Conservation (phyloP, 2,329 filamentous ascomycete species). For the Alternaria incomplexa region DNA sequence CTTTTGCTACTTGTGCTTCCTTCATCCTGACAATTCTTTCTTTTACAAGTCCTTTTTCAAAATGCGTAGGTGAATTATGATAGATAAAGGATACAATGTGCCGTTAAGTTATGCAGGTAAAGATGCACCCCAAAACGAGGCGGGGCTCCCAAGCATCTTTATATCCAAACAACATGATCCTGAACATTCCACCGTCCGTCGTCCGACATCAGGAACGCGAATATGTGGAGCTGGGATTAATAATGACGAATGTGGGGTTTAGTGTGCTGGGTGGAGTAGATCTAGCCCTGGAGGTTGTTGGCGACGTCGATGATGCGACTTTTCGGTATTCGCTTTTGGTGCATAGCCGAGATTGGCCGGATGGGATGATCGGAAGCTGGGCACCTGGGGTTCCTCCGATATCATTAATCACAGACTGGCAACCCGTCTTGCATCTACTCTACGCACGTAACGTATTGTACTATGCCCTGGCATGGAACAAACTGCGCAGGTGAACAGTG, state of each 20-base stretch:
- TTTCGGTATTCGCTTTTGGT: not conserved
- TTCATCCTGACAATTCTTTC: constrained; percentile 45
- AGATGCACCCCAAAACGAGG: not conserved
- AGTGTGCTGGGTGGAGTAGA: not conserved
- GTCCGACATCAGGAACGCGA: not conserved
- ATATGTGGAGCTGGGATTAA: not conserved
- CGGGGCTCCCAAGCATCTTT: not conserved
- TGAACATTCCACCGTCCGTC: not conserved
- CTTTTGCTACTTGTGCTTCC: constrained; percentile 47
- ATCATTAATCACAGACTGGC: not conserved
- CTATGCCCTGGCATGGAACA: too few relatives aligned
- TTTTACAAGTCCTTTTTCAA: not conserved
- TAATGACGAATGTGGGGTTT: not conserved
- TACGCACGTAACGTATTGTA: too few relatives aligned
- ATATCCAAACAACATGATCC: not conserved
- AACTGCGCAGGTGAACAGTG: too few relatives aligned
- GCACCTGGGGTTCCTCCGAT: not conserved
- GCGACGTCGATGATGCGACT: not conserved
- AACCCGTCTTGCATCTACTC: too few relatives aligned
- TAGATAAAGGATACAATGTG: not conserved
- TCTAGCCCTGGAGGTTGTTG: not conserved
- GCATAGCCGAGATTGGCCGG: not conserved
- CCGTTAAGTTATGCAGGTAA: not conserved
- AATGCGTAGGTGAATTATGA: not conserved
- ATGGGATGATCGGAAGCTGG: not conserved